Percentiles rank a stretch among this genome's conserved stretches.
phyloP scores from a whole-genome alignment of 495 filamentous ascomycete species.

The Cryomyces antarcticus region DNA sequence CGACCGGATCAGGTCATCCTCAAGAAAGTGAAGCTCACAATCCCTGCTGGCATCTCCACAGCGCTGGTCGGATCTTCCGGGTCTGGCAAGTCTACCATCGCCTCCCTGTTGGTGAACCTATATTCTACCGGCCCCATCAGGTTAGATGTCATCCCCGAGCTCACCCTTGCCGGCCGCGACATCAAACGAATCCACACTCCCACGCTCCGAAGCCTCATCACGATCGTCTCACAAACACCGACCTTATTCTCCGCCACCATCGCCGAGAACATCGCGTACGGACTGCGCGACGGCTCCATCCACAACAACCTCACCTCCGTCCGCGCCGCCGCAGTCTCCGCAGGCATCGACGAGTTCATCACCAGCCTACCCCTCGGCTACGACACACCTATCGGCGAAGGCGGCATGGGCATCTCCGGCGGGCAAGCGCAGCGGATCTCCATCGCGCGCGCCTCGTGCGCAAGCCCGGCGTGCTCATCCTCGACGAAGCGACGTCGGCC shows the following conservation, averaged over 20 bases:
- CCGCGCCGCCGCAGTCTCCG: constrained; percentile 38
- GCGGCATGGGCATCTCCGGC: constrained; percentile 53
- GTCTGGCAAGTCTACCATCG: constrained; percentile 75
- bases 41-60: constrained; percentile 38
- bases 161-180: constrained; percentile 37
- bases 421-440: constrained; percentile 70
- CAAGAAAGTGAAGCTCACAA: constrained; percentile 34
- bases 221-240: constrained; percentile 59
- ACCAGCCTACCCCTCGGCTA: constrained; percentile 52
- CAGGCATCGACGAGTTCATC: constrained; percentile 69
- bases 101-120: constrained; percentile 49
- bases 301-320: constrained; percentile 23
- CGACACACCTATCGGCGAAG: constrained; percentile 54
- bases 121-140: constrained; percentile 23
- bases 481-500: constrained; percentile 77
- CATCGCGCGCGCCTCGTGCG: constrained; percentile 66
- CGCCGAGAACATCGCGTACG: constrained; percentile 64
- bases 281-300: constrained; percentile 28
- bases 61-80: constrained; percentile 73
- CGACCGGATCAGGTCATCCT: constrained; percentile 32
- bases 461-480: constrained; percentile 45
- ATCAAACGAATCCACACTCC: constrained; percentile 35
- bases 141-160: constrained; percentile 12
- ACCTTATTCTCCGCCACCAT: constrained; percentile 59
- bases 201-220: constrained; percentile 45